Evolutionary conservation across 139 green algal genomes (phyloP), one percentile per base, ranked within the genome.

Genomic region (Closterium sp.): DNA sequence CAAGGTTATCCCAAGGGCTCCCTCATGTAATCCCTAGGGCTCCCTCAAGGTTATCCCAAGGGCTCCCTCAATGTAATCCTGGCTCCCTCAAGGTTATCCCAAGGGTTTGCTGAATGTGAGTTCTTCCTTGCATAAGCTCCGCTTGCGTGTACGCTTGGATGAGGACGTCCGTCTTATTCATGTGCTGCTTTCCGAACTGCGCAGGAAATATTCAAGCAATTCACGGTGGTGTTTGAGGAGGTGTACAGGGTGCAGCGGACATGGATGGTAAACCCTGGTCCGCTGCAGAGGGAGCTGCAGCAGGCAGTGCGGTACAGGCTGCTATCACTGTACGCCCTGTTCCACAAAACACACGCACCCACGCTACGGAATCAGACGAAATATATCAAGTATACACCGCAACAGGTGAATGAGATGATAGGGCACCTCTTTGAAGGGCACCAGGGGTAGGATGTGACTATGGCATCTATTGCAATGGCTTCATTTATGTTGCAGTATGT

Each of bases 281-380:
- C 83, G 23, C 83, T 86, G 83, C 83, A 86, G 6, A 9, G 31
- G 30, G 83, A 86, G 83, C 83, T 86, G 8, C 83, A 34, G 4
- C 83, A 86, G 83, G 83, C 83, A 4, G 83, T 86, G 30, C n/a
- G 30, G 83, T 86, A 86, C 83, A 86, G 83, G 30, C 21, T 86
- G 83, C 30, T 86, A 33, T 86, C 83, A 32, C n/a, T 86, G 6
- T 86, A 86, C 83, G 16, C n/a, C n/a, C 30, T 34, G 2, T 86
- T 86, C 21, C 31, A 86, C 83, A 33, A 86, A 32, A 32, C 30
- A 32, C 83, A 86, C 6, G n/a, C 19, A 19, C 21, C 30, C 83
- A 32, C 83, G 1, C 83, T 86, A 9, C 83, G 83, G 30, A 25
- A 86, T 33, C 30, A 32, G 21, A 2, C 6, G 19, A 86, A 86